These are phyloP conservation scores for Grosmannia penicillata DNA, from an alignment of 2,329 filamentous ascomycete genomes.

Conservation along the genomic window DNA sequence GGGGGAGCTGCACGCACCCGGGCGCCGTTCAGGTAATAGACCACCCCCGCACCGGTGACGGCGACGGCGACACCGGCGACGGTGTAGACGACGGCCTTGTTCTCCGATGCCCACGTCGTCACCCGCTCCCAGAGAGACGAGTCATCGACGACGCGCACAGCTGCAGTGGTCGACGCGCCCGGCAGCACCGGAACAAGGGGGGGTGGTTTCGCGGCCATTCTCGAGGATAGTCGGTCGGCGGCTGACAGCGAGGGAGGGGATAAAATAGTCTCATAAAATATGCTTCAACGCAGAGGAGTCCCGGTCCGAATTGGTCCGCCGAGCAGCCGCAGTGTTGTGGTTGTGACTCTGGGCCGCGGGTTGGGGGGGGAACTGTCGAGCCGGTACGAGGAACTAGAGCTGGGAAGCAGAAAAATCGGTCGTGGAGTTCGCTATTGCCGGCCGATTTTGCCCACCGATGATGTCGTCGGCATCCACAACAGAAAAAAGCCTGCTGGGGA, in stretches of 20 bases:
- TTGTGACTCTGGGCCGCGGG: not conserved
- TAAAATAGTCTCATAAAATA: not conserved
- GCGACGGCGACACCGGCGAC: slow-evolving; percentile 89
- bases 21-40: slow-evolving; percentile 69
- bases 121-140: slow-evolving; percentile 78
- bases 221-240: not conserved
- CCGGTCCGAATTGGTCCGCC: not conserved
- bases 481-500: slow-evolving; percentile 9
- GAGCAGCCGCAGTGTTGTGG: not conserved
- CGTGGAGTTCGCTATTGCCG: not conserved
- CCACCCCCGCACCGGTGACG: slow-evolving; percentile 76
- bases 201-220: slow-evolving; percentile 25
- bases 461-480: slow-evolving; percentile 8
- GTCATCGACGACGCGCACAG: slow-evolving; percentile 37
- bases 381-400: not conserved
- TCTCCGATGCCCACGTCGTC: slow-evolving; percentile 83
- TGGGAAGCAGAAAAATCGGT: not conserved
- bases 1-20: slow-evolving; percentile 37
- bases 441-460: slow-evolving; percentile 9
- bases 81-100: slow-evolving; percentile 91
- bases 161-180: slow-evolving; percentile 22
- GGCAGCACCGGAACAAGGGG: slow-evolving; percentile 19
- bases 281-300: too few relatives aligned
- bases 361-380: not conserved
- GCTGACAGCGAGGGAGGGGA: not conserved